These are phyloP conservation scores for Neofusicoccum umdonicola DNA, from an alignment of 2,329 filamentous ascomycete species.

Conservation along the genomic window DNA sequence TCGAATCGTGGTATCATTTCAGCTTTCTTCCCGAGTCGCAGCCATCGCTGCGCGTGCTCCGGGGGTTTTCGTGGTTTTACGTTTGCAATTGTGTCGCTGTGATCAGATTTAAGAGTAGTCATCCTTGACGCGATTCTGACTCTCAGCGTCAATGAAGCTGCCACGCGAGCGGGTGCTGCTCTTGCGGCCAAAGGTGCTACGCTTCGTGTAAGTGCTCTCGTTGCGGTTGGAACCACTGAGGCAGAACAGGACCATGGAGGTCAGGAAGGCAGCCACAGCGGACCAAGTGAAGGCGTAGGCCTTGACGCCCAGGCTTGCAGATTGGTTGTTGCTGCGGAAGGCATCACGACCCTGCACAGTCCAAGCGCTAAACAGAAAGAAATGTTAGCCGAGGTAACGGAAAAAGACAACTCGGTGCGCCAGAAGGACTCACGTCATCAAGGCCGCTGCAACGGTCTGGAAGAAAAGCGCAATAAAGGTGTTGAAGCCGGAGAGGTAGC, in stretches of 20 bases:
- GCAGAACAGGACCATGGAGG: slow-evolving; percentile 68
- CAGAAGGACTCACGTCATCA: slow-evolving; percentile 68
- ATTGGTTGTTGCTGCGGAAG: slow-evolving; percentile 57
- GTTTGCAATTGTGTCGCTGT: neutral
- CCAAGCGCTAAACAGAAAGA: slow-evolving; percentile 49
- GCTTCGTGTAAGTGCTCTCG: slow-evolving; percentile 25
- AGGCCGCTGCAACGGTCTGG: slow-evolving; percentile 62
- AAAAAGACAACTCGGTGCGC: neutral
- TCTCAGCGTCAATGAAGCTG: slow-evolving; percentile 56
- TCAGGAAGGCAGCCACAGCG: slow-evolving; percentile 62
- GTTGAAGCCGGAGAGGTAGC: slow-evolving; percentile 62
- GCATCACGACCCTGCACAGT: slow-evolving; percentile 69
- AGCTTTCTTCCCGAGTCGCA: neutral
- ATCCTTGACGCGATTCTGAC: slow-evolving; percentile 65
- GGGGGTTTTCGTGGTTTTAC: neutral
- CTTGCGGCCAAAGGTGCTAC: slow-evolving; percentile 50
- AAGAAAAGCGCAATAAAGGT: slow-evolving; percentile 65
- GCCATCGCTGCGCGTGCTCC: neutral
- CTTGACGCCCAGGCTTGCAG: slow-evolving; percentile 62
- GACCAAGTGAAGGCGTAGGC: slow-evolving; percentile 78
- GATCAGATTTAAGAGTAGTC: slow-evolving; percentile 56
- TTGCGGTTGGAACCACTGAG: slow-evolving; percentile 52
- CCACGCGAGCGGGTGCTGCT: slow-evolving; percentile 49
- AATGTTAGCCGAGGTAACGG: neutral
- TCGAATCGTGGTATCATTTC: slow-evolving; percentile 11